These are phyloP conservation scores for Sanghuangporus baumii DNA, from an alignment of 1,284 basidiomycete species.

Conservation along the genomic window DNA sequence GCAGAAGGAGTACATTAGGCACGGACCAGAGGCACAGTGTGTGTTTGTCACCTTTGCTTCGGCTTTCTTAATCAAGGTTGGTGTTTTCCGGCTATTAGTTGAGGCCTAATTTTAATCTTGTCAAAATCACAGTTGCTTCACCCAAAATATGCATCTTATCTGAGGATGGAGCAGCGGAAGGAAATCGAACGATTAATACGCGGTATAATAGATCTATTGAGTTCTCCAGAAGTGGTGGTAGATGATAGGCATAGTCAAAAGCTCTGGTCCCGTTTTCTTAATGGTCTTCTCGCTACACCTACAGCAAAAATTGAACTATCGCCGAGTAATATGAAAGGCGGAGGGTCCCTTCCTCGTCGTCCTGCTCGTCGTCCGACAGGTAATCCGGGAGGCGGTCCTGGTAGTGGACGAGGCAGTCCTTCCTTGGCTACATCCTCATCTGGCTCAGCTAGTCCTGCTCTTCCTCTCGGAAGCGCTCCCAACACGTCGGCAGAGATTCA, in stretches of 20 bases:
- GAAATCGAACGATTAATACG: constrained; percentile 58
- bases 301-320: constrained; percentile 39
- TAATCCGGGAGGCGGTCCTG: constrained; percentile 29
- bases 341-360: constrained; percentile 12
- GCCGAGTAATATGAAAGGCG: constrained; percentile 20
- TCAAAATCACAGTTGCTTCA: constrained; percentile 49
- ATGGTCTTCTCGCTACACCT: constrained; percentile 56
- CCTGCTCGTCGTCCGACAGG: constrained; percentile 17
- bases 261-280: constrained; percentile 69
- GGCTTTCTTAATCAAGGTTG: constrained; percentile 72
- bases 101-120: background rate
- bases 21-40: constrained; percentile 78
- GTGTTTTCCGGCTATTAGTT: constrained; percentile 9
- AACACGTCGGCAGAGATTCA: background rate
- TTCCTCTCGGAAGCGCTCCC: background rate
- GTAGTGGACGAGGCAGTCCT: background rate
- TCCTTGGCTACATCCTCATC: background rate
- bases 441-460: background rate
- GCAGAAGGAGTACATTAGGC: constrained; percentile 54
- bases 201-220: constrained; percentile 58
- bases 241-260: constrained; percentile 74
- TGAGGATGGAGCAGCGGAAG: constrained; percentile 49
- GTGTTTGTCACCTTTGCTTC: constrained; percentile 83
- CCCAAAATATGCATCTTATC: constrained; percentile 59
- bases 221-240: constrained; percentile 59